These are phyloP conservation scores for Cotoneaster glaucophyllus DNA, from an alignment of 306 rosid genomes.

Conservation along the genomic window DNA sequence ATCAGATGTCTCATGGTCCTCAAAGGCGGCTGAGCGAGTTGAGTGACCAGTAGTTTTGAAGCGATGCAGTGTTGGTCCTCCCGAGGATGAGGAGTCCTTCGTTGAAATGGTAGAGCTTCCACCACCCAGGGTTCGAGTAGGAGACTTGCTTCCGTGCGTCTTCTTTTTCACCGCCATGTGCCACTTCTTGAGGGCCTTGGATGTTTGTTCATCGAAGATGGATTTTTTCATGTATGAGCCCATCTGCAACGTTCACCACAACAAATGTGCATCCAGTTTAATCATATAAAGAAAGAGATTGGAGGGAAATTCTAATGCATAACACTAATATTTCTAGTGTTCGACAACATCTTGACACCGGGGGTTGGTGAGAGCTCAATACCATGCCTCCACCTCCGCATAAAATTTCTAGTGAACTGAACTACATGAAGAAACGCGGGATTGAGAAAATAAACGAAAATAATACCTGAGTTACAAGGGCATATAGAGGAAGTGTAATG, in stretches of 20 bases:
- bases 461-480: slow-evolving; percentile 84
- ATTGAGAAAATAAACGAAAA: not conserved
- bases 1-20: slow-evolving; percentile 37
- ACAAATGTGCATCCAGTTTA: not conserved
- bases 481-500: slow-evolving; percentile 81
- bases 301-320: not conserved
- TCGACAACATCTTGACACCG: too few relatives aligned
- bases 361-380: not conserved
- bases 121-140: slow-evolving; percentile 26
- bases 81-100: slow-evolving; percentile 30
- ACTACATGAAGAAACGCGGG: not conserved
- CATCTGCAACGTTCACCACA: slow-evolving; percentile 46
- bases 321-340: not conserved
- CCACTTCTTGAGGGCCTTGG: slow-evolving; percentile 78
- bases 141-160: slow-evolving; percentile 37
- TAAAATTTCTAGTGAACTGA: not conserved
- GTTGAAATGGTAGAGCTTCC: slow-evolving; percentile 44
- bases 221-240: slow-evolving; percentile 74
- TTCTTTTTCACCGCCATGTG: slow-evolving; percentile 64
- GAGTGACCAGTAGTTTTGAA: slow-evolving; percentile 73
- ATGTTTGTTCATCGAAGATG: slow-evolving; percentile 83
- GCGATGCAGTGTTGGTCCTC: slow-evolving; percentile 55
- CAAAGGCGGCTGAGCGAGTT: slow-evolving; percentile 26
- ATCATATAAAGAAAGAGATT: not conserved
- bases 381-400: not conserved